Percentiles rank a stretch among this genome's conserved stretches.
These are phyloP conservation scores for Solanum etuberosum DNA, from an alignment of 257 asterid genomes.

Conservation along the genomic window DNA sequence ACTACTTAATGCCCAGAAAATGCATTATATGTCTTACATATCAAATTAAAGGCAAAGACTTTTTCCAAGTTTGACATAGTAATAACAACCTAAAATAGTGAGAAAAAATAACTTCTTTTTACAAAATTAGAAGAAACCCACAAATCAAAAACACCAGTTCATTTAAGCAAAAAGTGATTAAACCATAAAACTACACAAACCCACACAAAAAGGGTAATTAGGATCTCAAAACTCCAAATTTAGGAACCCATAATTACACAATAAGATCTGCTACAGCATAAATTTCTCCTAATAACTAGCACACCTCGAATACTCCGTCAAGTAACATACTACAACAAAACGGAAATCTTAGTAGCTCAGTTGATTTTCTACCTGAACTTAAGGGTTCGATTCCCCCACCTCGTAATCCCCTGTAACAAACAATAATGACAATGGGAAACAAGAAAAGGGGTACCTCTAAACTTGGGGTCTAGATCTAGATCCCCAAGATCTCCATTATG, in stretches of 20 bases:
- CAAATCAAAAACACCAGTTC: background rate
- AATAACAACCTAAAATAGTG: background rate
- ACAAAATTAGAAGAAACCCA: background rate
- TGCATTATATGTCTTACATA: background rate
- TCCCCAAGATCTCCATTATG: slow-evolving; percentile 38
- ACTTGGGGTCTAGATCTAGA: slow-evolving; percentile 65
- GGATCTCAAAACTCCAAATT: background rate
- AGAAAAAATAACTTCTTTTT: background rate
- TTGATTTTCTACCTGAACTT: background rate
- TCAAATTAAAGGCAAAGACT: background rate
- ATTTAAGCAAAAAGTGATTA: background rate
- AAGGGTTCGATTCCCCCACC: background rate
- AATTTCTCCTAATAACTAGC: background rate
- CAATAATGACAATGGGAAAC: background rate
- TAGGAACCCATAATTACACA: background rate
- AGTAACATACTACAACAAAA: background rate
- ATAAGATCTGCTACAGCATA: background rate
- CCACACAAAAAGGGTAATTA: background rate
- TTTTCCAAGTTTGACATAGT: background rate
- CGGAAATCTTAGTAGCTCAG: background rate
- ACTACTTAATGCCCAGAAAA: background rate
- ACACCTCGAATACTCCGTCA: background rate
- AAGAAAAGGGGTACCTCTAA: slow-evolving; percentile 17
- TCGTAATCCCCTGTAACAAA: background rate
- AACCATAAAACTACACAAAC: background rate